Evolutionary conservation across 495 filamentous ascomycete genomes (phyloP).

Genomic region (Aspergillus cavernicola): DNA sequence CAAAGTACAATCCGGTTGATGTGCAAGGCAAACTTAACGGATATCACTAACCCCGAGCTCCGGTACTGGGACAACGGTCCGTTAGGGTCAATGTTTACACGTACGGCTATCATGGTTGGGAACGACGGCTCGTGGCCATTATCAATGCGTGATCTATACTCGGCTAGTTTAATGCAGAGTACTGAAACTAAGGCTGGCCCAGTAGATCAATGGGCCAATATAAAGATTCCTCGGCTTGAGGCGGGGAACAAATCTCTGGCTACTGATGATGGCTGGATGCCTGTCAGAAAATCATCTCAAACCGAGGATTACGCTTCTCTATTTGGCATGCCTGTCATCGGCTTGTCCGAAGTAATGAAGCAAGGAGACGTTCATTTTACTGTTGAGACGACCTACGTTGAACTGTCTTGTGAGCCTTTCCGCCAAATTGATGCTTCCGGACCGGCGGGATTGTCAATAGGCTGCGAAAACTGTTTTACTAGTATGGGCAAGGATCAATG

Average conservation of each 20-base stretch:
- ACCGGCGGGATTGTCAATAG: neutral
- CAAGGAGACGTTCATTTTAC: constrained; percentile 10
- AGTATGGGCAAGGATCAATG: neutral
- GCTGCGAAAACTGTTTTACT: neutral
- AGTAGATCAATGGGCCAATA: constrained; percentile 15
- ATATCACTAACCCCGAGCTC: neutral
- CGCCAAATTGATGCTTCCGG: neutral
- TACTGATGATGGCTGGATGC: constrained; percentile 13
- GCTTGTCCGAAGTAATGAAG: neutral
- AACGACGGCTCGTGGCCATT: constrained; percentile 11
- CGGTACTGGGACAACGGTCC: constrained; percentile 20
- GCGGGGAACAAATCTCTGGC: constrained; percentile 1
- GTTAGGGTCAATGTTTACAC: constrained; percentile 8
- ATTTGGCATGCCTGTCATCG: constrained; percentile 13
- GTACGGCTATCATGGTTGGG: neutral
- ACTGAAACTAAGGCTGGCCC: constrained; percentile 5
- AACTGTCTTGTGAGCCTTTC: neutral
- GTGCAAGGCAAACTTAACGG: constrained; percentile 8
- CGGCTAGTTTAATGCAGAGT: constrained; percentile 15
- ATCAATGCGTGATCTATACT: constrained; percentile 16
- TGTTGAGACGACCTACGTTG: constrained; percentile 13
- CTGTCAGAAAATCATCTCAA: neutral
- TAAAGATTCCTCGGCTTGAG: constrained; percentile 16
- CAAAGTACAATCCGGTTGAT: constrained; percentile 10
- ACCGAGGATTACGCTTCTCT: constrained; percentile 11